Conservation (phyloP, 176 grass and related monocot genomes). For the Lolium multiflorum region DNA sequence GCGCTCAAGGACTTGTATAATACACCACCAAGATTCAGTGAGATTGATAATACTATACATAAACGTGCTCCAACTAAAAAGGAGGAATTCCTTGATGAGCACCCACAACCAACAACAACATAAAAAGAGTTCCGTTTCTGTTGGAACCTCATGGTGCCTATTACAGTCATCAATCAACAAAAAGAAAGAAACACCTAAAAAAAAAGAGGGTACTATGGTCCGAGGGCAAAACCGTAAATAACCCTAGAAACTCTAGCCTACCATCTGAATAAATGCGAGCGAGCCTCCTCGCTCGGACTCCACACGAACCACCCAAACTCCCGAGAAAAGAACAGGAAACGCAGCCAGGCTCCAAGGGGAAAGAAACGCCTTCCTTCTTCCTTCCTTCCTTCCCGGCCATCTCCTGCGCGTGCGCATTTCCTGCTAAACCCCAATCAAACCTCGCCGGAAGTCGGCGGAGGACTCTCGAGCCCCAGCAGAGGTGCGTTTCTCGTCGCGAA, state of each 20-base stretch:
- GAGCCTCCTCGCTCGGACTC: background rate
- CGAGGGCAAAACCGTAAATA: slow-evolving; percentile 32
- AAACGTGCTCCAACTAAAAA: background rate
- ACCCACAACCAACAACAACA: too few species aligned
- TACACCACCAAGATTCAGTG: background rate
- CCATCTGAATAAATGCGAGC: slow-evolving; percentile 38
- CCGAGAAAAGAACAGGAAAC: background rate
- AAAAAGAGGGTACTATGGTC: slow-evolving; percentile 37
- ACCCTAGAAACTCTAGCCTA: background rate
- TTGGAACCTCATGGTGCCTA: background rate
- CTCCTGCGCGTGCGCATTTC: slow-evolving; percentile 35
- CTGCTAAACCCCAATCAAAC: background rate
- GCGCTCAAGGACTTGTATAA: background rate
- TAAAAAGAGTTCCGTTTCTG: background rate
- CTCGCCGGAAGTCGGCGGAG: slow-evolving; percentile 15
- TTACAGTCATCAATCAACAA: too few species aligned
- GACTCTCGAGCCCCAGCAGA: background rate
- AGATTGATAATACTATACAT: background rate
- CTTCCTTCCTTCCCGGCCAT: background rate
- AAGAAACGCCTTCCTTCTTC: background rate
- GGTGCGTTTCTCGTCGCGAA: slow-evolving; percentile 19
- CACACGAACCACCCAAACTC: slow-evolving; percentile 22
- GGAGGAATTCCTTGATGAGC: background rate
- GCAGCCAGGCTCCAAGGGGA: background rate
- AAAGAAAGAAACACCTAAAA: background rate